Conservation (phyloP, 2,329 filamentous ascomycete genomes). For the Exophiala mesophila region DNA sequence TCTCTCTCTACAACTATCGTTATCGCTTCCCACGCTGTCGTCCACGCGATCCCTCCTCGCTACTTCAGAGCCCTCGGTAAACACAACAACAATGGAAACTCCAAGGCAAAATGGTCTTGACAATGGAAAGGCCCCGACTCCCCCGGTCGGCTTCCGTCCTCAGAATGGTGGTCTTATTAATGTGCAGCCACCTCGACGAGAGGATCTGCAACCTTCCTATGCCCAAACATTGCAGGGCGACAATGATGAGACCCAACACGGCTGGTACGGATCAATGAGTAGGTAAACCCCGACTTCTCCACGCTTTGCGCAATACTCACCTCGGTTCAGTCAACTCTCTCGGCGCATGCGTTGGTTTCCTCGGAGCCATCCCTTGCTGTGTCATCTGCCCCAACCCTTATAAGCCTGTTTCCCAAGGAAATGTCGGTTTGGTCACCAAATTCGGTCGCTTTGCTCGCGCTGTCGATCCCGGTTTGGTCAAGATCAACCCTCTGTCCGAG, state of each 20-base stretch:
- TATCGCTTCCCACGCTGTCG: conserved; percentile 13
- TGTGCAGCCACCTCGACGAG: conserved; percentile 73
- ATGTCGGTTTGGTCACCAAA: conserved; percentile 91
- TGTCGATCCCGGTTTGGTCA: conserved; percentile 93
- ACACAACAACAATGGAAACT: conserved; percentile 23
- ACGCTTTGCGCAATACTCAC: conserved; percentile 8
- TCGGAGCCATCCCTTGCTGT: conserved; percentile 88
- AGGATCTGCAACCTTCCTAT: conserved; percentile 81
- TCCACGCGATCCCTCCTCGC: conserved; percentile 15
- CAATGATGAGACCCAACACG: conserved; percentile 65
- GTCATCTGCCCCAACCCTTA: conserved; percentile 91
- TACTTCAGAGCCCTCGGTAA: not conserved
- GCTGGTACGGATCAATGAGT: conserved; percentile 90
- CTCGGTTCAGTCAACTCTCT: conserved; percentile 60
- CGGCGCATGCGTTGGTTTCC: conserved; percentile 67
- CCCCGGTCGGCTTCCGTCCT: conserved; percentile 43
- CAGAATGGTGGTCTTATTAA: conserved; percentile 52
- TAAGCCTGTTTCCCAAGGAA: conserved; percentile 85
- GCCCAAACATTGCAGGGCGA: conserved; percentile 61
- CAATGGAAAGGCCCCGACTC: conserved; percentile 35
- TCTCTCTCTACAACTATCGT: not conserved
- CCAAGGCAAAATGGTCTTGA: conserved; percentile 16
- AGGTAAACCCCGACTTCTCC: conserved; percentile 35
- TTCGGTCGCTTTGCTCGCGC: conserved; percentile 92
- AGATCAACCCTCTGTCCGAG: conserved; percentile 94